Evolutionary conservation across 306 rosid genomes (phyloP).

Genomic region (Cajanus cajan): DNA sequence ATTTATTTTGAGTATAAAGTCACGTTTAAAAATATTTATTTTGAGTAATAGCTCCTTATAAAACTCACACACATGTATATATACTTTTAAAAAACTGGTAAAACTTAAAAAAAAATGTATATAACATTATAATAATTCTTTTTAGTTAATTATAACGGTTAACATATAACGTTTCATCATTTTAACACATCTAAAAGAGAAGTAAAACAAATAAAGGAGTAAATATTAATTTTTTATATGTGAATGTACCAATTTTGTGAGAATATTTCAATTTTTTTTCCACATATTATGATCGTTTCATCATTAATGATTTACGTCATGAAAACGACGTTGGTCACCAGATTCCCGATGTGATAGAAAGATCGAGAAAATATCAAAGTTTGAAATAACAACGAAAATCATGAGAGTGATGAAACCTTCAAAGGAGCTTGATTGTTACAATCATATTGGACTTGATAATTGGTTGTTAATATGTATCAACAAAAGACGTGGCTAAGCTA

Average conservation of each 20-base stretch:
- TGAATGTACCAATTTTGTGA: not conserved
- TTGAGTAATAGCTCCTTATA: too few relatives aligned
- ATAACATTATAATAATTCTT: too few relatives aligned
- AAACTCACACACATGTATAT: too few relatives aligned
- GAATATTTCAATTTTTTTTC: not conserved
- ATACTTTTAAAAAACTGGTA: too few relatives aligned
- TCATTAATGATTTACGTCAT: not conserved
- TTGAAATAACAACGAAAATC: not conserved
- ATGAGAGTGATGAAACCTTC: not conserved
- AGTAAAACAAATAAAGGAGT: not conserved
- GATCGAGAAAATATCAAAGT: not conserved
- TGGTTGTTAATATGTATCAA: not conserved
- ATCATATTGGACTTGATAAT: not conserved
- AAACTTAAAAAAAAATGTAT: too few relatives aligned
- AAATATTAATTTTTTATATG: not conserved
- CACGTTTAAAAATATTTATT: too few relatives aligned
- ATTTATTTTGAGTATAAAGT: too few relatives aligned
- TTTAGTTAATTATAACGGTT: too few relatives aligned
- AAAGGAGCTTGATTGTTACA: not conserved
- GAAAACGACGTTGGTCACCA: not conserved
- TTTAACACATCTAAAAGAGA: not conserved
- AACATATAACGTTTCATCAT: too few relatives aligned
- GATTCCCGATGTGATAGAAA: not conserved
- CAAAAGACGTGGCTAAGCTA: not conserved
- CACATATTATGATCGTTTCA: not conserved